Base-by-base conservation (phyloP, 2,329 filamentous ascomycete genomes). In the Aspergillus uvarum region DNA sequence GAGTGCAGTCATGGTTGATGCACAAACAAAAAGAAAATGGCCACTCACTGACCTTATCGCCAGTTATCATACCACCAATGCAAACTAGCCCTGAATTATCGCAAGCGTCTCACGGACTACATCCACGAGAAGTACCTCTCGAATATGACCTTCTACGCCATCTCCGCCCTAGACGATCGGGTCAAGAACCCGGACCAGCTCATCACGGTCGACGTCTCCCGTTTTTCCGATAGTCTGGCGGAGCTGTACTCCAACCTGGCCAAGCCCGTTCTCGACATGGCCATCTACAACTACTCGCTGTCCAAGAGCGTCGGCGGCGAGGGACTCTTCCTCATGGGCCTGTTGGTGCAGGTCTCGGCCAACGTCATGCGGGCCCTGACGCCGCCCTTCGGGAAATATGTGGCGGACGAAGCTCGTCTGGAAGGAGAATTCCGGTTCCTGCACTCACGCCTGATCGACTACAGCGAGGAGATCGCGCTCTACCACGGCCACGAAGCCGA, bases 111-210 rank as follows among this genome's bases (percentile, higher is more conserved):
- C 35, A 99, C 95, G n/a, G 90, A 95, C 71, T 83, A 93, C 74
- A 95, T 99, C 54, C 95, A 99, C 79, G 90, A 96, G 74, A 91
- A 93, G 74, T 99, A 99, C 75, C 85, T 99, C 14, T 93, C 91
- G n/a, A 90, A 96, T 61, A 90, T 99, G 85, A 98, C 94, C 0
- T 99, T 98, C 75, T 99, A 99, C 75, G 93, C 92, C 3, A 89
- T 99, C 55, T 96, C 93, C 1, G 92, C 95, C 0, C 83, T 99
- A 38, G 95, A 99, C 70, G 95, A 99, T 74, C 87, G 95, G 72
- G 96, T 99, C 83, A 96, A 97, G 82, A 99, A 99, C 72, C 92
- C 95, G 3, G 95, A 99, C 73, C 95, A 99, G 78, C 85, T 99
- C 48, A 96, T 99, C 68, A 95, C 94, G 0, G 94, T 98, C 29